These are phyloP conservation scores for Shiraia sp. DNA, from an alignment of 2,329 filamentous ascomycete genomes.

Conservation along the genomic window DNA sequence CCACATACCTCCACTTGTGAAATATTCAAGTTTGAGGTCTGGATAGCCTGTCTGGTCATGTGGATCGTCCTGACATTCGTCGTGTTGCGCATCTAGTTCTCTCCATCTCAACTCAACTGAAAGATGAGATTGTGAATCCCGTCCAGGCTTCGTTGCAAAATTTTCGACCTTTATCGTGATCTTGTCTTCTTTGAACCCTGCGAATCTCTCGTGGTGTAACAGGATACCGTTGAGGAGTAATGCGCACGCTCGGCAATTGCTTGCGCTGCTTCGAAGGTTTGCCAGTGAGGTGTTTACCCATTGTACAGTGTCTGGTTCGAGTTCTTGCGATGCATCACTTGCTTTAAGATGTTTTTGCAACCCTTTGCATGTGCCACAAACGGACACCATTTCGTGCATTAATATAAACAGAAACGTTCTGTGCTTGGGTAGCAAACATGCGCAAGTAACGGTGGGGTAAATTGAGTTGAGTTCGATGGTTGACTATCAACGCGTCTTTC, in stretches of 20 bases:
- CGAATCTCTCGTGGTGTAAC: slow-evolving; percentile 37
- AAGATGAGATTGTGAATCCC: slow-evolving; percentile 34
- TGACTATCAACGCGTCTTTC: slow-evolving; percentile 2
- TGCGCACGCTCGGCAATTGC: slow-evolving; percentile 37
- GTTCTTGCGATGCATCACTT: slow-evolving; percentile 18
- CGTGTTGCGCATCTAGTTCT: slow-evolving; percentile 13
- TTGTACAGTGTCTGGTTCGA: slow-evolving; percentile 17
- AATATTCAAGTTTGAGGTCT: slow-evolving; percentile 43
- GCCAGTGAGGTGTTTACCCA: slow-evolving; percentile 37
- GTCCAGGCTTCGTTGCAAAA: slow-evolving; percentile 18
- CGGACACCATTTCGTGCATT: slow-evolving; percentile 29
- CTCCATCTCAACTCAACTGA: slow-evolving; percentile 42
- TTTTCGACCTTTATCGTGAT: slow-evolving; percentile 35
- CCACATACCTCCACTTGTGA: slow-evolving; percentile 39
- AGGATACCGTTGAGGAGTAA: slow-evolving; percentile 39
- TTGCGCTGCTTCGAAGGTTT: slow-evolving; percentile 32
- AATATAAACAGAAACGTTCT: background rate
- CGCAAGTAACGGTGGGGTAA: slow-evolving; percentile 14
- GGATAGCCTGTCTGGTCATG: slow-evolving; percentile 31
- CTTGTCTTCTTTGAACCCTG: slow-evolving; percentile 24
- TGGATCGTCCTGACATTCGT: slow-evolving; percentile 23
- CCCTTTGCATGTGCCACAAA: slow-evolving; percentile 39
- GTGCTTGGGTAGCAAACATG: slow-evolving; percentile 5
- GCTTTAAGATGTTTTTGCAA: slow-evolving; percentile 35
- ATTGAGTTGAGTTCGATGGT: slow-evolving; percentile 1